Percentiles rank a stretch among this genome's conserved stretches.
phyloP scores from a whole-genome alignment of 2,329 filamentous ascomycete species.

The Capronia americana region DNA sequence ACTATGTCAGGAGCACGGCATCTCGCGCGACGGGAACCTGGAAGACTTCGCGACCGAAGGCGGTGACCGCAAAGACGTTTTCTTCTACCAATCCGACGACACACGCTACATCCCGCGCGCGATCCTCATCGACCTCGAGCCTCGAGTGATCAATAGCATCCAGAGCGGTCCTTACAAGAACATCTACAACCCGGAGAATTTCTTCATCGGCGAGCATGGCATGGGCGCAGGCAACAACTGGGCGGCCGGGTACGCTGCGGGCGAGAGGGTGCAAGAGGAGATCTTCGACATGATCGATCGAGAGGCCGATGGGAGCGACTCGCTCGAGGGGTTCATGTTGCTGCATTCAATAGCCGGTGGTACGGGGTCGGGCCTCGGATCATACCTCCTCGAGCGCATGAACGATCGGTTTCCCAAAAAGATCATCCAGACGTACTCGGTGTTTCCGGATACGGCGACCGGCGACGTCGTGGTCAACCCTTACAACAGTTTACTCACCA shows the following conservation, averaged over 20 bases:
- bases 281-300: slow-evolving; percentile 99
- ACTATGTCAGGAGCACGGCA: slow-evolving; percentile 96
- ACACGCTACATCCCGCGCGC: slow-evolving; percentile 97
- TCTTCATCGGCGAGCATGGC: slow-evolving; percentile 93
- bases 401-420: slow-evolving; percentile 99
- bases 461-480: slow-evolving; percentile 95
- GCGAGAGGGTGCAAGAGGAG: slow-evolving; percentile 90
- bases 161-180: slow-evolving; percentile 95
- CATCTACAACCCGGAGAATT: slow-evolving; percentile 99
- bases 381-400: slow-evolving; percentile 90
- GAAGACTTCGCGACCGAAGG: slow-evolving; percentile 98
- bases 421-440: slow-evolving; percentile 98
- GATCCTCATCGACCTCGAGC: slow-evolving; percentile 93
- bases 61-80: slow-evolving; percentile 97
- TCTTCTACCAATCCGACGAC: slow-evolving; percentile 99
- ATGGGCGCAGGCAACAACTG: slow-evolving; percentile 97
- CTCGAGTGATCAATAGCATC: slow-evolving; percentile 87
- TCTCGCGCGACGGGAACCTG: slow-evolving; percentile 94
- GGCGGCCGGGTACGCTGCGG: slow-evolving; percentile 94
- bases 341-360: slow-evolving; percentile 97
- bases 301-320: slow-evolving; percentile 97
- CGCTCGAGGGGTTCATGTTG: slow-evolving; percentile 98
- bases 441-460: slow-evolving; percentile 92
- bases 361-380: slow-evolving; percentile 93
- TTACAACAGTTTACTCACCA: slow-evolving; percentile 93